These are phyloP conservation scores for Coemansia sp. DNA, from an alignment of 192 early-diverging fungal genomes.

Conservation along the genomic window DNA sequence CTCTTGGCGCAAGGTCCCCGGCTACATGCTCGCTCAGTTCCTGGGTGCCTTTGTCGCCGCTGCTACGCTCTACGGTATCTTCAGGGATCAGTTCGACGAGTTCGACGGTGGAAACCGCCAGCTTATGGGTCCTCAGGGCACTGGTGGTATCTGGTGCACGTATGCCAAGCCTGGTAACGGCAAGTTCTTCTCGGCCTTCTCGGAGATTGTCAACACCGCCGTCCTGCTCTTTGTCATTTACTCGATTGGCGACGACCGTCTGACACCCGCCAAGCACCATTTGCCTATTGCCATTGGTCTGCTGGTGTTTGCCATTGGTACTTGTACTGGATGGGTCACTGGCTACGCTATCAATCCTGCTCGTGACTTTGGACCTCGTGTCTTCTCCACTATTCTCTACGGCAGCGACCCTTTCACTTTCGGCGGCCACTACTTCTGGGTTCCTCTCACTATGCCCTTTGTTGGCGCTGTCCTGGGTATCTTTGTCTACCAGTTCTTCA, in stretches of 20 bases:
- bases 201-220: slow-evolving; percentile 72
- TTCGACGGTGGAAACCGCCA: slow-evolving; percentile 59
- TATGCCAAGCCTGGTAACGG: slow-evolving; percentile 62
- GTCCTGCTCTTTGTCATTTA: slow-evolving; percentile 68
- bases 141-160: slow-evolving; percentile 68
- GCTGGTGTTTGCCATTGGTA: slow-evolving; percentile 63
- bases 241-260: slow-evolving; percentile 62
- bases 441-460: slow-evolving; percentile 71
- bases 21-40: slow-evolving; percentile 68
- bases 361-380: slow-evolving; percentile 78
- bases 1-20: slow-evolving; percentile 67
- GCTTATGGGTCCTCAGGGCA: slow-evolving; percentile 55
- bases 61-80: slow-evolving; percentile 66
- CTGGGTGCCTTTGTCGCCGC: slow-evolving; percentile 74
- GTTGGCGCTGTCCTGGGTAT: slow-evolving; percentile 65
- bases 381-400: slow-evolving; percentile 71
- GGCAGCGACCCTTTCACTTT: slow-evolving; percentile 68
- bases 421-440: slow-evolving; percentile 71
- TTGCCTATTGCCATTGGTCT: slow-evolving; percentile 65
- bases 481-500: slow-evolving; percentile 63
- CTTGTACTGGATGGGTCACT: slow-evolving; percentile 67
- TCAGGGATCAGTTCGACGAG: slow-evolving; percentile 62
- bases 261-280: slow-evolving; percentile 60
- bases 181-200: slow-evolving; percentile 59
- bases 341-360: slow-evolving; percentile 78